Evolutionary conservation across 371 early-diverging fungal genomes (phyloP).

Genomic region (Haplosporangium sp.): DNA sequence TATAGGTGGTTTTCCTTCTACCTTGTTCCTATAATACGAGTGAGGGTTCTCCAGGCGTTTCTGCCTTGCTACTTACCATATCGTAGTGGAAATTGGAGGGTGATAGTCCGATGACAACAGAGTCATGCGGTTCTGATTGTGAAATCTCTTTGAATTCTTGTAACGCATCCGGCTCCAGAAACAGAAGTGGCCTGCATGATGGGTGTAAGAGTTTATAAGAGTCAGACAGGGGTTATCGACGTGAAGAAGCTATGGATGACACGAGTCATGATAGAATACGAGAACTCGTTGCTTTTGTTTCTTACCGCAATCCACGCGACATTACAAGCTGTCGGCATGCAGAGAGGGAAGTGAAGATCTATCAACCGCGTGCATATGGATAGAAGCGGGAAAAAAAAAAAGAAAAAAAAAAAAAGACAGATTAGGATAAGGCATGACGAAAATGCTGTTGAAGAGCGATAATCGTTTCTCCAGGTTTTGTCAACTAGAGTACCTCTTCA

Average conservation of each 20-base stretch:
- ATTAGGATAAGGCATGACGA: not conserved
- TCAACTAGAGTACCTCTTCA: conserved; percentile 60
- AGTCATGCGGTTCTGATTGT: conserved; percentile 68
- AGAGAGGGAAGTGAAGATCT: conserved; percentile 84
- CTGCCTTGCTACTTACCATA: conserved; percentile 53
- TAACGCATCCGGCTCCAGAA: conserved; percentile 78
- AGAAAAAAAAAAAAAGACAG: not conserved
- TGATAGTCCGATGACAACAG: conserved; percentile 85
- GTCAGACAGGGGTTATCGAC: not conserved
- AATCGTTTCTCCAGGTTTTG: not conserved
- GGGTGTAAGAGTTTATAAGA: not conserved
- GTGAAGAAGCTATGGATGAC: not conserved
- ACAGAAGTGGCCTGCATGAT: conserved; percentile 70
- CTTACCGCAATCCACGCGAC: conserved; percentile 59
- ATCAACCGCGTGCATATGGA: not conserved
- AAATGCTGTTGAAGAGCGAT: too few relatives aligned
- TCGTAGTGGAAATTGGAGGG: conserved; percentile 81
- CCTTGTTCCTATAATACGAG: too few relatives aligned
- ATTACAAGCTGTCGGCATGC: conserved; percentile 75
- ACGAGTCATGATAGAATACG: not conserved
- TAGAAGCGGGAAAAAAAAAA: not conserved
- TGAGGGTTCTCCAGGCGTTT: not conserved
- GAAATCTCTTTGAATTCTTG: conserved; percentile 76
- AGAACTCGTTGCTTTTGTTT: not conserved
- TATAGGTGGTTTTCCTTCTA: too few relatives aligned